Evolutionary conservation across 345 rosid genomes (phyloP), one percentile per base, ranked within the genome.

Genomic region (Erysimum cheiranthoides): DNA sequence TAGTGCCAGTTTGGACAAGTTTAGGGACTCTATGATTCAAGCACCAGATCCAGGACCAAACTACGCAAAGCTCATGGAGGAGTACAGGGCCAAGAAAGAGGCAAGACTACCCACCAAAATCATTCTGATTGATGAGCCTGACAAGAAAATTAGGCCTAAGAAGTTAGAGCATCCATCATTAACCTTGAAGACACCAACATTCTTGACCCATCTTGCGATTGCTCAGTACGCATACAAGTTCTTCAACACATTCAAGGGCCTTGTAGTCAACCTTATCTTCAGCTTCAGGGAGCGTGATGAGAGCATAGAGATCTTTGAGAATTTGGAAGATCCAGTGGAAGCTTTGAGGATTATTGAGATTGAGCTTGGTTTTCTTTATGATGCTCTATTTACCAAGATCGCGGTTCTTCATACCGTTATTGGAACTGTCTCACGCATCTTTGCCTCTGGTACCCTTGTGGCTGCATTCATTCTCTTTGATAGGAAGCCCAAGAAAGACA

Each of bases 11-110:
- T 50, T 81, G 81, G 89, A 85, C 17, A 82, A 70, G 32, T 88
- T 86, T 53, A 86, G 86, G 27, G 84, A 88, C 7, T 84, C 88
- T 47, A 87, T 86, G 87, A 80, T 88, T 68, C 67, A 78, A 69
- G 80, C 73, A 4, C 82, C 96, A 8, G 88, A 87, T 56, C 84
- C 90, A 0, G 89, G 96, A 11, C 89, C 88, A 5, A 86, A 88
- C 61, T 90, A 79, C 8, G 90, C 86, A 0, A 85, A 84, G 80
- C 84, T 88, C 45, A 90, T 90, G 96, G 88, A 86, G 60, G 87
- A 86, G 71, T 84, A 81, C 64, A 84, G 81, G 28, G 86, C 83
- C 12, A 79, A 78, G 80, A 83, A 51, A 66, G 80, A 79, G 9
- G 87, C 87, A 7, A 67, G 73, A 50, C 75, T 84, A 3, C 89